A percentile compares a stretch with the other conserved stretches of the same genome.
phyloP scores from a whole-genome alignment of 192 early-diverging fungal genomes.

The Phycomyces blakesleeanus region DNA sequence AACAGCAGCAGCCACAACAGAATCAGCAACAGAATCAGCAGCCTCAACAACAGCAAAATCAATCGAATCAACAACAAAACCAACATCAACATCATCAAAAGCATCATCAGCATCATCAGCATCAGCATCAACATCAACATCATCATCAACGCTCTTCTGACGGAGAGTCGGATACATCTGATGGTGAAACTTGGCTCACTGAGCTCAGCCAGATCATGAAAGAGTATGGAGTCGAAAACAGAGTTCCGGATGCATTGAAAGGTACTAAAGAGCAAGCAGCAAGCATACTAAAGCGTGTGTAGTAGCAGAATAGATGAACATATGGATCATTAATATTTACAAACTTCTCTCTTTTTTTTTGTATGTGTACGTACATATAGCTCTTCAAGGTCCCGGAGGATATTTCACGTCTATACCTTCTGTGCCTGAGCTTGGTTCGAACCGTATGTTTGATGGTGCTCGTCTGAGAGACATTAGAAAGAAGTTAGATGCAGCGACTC shows the following conservation, averaged over 20 bases:
- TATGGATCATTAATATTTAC: too few species aligned
- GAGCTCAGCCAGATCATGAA: background rate
- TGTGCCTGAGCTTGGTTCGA: constrained; percentile 13
- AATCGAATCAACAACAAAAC: background rate
- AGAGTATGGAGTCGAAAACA: background rate
- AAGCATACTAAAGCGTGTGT: too few species aligned
- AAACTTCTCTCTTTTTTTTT: too few species aligned
- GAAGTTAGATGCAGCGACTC: constrained; percentile 54
- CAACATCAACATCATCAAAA: too few species aligned
- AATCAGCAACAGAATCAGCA: too few species aligned
- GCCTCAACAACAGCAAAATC: too few species aligned
- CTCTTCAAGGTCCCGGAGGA: constrained; percentile 3
- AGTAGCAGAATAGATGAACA: too few species aligned
- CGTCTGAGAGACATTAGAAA: constrained; percentile 86
- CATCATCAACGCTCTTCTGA: background rate
- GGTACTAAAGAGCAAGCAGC: background rate
- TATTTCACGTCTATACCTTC: constrained; percentile 31
- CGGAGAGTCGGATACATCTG: background rate
- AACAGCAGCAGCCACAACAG: too few species aligned
- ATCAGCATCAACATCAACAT: too few species aligned
- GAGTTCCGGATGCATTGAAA: background rate
- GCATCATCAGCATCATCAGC: too few species aligned
- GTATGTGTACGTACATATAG: background rate
- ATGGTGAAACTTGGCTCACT: background rate
- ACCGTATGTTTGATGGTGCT: constrained; percentile 68